phyloP scores from a whole-genome alignment of 2,329 filamentous ascomycete species.

The Monosporascus sp. region DNA sequence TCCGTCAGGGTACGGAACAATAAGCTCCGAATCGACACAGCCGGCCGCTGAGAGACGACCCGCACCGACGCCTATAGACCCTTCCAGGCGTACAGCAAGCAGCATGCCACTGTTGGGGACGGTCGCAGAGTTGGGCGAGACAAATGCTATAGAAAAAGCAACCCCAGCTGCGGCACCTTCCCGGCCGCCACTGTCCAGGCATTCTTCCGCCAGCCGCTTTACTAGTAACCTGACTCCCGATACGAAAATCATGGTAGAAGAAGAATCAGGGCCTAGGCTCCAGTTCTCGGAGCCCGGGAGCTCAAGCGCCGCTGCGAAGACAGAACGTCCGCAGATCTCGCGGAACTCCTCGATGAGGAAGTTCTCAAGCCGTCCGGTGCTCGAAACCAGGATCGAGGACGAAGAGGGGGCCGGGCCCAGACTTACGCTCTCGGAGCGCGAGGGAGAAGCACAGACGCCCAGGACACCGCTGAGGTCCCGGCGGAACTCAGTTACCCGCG shows the following conservation, averaged over 20 bases:
- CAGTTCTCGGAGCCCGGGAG: slow-evolving; percentile 59
- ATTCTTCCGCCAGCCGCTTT: slow-evolving; percentile 57
- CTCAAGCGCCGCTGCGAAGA: slow-evolving; percentile 25
- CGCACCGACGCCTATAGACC: slow-evolving; percentile 8
- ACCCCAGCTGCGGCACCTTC: slow-evolving; percentile 15
- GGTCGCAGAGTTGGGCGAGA: slow-evolving; percentile 4
- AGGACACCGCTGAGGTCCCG: slow-evolving; percentile 33
- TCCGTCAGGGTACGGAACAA: slow-evolving; percentile 22
- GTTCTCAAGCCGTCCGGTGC: slow-evolving; percentile 59
- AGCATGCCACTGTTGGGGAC: slow-evolving; percentile 4
- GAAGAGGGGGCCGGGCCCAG: slow-evolving; percentile 54
- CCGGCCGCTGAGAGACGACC: slow-evolving; percentile 1
- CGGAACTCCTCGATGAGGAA: slow-evolving; percentile 47
- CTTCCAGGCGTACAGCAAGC: slow-evolving; percentile 8
- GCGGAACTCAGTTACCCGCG: slow-evolving; percentile 30
- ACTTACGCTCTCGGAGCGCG: slow-evolving; percentile 56
- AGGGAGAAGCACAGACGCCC: slow-evolving; percentile 11
- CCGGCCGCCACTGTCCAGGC: slow-evolving; percentile 45
- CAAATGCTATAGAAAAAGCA: neutral
- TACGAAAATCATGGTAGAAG: slow-evolving; percentile 60
- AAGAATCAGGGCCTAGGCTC: slow-evolving; percentile 63
- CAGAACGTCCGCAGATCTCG: slow-evolving; percentile 31
- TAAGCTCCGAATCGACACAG: slow-evolving; percentile 3
- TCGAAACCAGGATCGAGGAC: slow-evolving; percentile 52
- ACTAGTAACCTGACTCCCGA: slow-evolving; percentile 69